phyloP scores from a whole-genome alignment of 176 grass and related monocot species.

The Raddia distichophylla region DNA sequence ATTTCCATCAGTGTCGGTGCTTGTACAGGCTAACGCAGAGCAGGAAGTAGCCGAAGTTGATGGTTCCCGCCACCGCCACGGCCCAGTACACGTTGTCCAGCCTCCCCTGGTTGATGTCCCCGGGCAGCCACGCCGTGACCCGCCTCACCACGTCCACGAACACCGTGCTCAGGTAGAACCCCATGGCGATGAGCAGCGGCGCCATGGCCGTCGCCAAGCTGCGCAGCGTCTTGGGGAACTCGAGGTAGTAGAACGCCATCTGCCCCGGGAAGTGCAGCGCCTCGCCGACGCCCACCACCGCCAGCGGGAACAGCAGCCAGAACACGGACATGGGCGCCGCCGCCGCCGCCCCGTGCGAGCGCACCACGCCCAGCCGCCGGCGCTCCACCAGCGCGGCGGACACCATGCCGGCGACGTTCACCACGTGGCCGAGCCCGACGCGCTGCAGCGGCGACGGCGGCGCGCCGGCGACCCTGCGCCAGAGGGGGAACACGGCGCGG shows the following conservation, averaged over 20 bases:
- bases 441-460: conserved; percentile 43
- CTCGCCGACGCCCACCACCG: conserved; percentile 37
- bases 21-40: conserved; percentile 53
- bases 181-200: conserved; percentile 37
- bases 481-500: conserved; percentile 47
- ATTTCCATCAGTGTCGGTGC: conserved; percentile 6
- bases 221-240: conserved; percentile 52
- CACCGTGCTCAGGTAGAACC: conserved; percentile 62
- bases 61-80: background rate
- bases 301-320: conserved; percentile 58
- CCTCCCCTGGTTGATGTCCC: conserved; percentile 51
- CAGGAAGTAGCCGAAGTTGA: conserved; percentile 62
- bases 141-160: conserved; percentile 39
- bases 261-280: conserved; percentile 50
- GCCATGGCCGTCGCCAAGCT: conserved; percentile 56
- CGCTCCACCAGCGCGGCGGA: conserved; percentile 51
- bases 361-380: conserved; percentile 29
- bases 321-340: conserved; percentile 56
- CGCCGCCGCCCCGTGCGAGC: background rate
- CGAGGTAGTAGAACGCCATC: conserved; percentile 57
- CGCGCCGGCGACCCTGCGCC: conserved; percentile 22
- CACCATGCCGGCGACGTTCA: conserved; percentile 41
- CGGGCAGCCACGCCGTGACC: conserved; percentile 46
- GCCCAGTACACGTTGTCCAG: conserved; percentile 66
- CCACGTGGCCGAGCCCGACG: conserved; percentile 48